Conservation (phyloP, 1,139 yeast genomes). For the Entelexis paramagnoliae region DNA sequence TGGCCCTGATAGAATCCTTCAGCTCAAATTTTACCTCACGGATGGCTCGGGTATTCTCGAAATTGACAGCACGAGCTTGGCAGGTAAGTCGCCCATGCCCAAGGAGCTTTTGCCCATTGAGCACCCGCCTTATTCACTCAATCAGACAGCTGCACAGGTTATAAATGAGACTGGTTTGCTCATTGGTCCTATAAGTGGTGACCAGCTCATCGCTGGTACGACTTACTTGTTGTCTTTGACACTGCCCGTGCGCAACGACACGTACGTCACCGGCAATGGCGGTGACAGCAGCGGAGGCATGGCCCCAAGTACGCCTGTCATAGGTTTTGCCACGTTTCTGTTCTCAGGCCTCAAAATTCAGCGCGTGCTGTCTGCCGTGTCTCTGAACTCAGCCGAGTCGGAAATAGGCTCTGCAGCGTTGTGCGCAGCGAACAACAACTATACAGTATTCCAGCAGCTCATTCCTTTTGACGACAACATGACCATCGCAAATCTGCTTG, state of each 20-base stretch:
- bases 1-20: constrained; percentile 19
- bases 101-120: constrained; percentile 11
- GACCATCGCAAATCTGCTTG: neutral
- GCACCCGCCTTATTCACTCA: neutral
- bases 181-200: constrained; percentile 11
- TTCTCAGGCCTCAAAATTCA: constrained; percentile 15
- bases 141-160: neutral
- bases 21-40: constrained; percentile 15
- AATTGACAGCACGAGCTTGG: constrained; percentile 11
- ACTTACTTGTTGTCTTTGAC: constrained; percentile 12
- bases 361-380: constrained; percentile 14
- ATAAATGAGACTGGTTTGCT: constrained; percentile 11
- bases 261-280: neutral
- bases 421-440: constrained; percentile 14
- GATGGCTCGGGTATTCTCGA: constrained; percentile 21
- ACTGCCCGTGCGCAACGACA: constrained; percentile 8
- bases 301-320: neutral
- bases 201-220: constrained; percentile 7
- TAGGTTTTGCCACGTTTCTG: constrained; percentile 22
- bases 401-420: constrained; percentile 21
- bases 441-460: constrained; percentile 14
- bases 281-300: neutral
- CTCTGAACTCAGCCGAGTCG: constrained; percentile 12
- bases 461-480: constrained; percentile 22
- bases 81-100: constrained; percentile 11